Percentiles rank a stretch among this genome's conserved stretches.
Evolutionary conservation across 495 filamentous ascomycete species (phyloP).

Genomic region (Penicillium pancosmium): DNA sequence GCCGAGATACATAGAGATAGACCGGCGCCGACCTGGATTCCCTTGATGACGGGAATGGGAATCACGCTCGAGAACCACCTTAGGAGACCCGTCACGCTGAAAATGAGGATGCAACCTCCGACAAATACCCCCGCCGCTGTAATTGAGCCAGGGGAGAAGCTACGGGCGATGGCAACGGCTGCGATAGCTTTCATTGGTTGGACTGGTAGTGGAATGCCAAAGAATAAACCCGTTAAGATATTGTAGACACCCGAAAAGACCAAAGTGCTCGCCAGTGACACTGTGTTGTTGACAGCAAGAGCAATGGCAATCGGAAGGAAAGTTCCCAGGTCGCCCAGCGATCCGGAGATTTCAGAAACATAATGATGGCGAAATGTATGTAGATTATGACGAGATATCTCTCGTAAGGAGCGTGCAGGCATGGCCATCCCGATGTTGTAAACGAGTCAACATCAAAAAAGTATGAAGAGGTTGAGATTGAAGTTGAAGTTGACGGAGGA

Average conservation of each 20-base stretch:
- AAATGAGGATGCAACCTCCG: conserved; percentile 66
- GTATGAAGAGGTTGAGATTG: not conserved
- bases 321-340: conserved; percentile 88
- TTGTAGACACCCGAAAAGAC: conserved; percentile 88
- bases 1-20: conserved; percentile 77
- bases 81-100: conserved; percentile 76
- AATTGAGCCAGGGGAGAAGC: conserved; percentile 66
- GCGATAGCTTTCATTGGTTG: conserved; percentile 94
- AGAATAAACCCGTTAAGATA: conserved; percentile 75
- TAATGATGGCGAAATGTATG: conserved; percentile 56
- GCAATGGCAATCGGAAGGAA: conserved; percentile 87
- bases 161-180: conserved; percentile 74
- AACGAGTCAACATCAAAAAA: not conserved
- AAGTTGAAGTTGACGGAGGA: not conserved
- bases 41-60: conserved; percentile 85
- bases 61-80: conserved; percentile 69
- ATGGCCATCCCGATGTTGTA: conserved; percentile 14
- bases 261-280: conserved; percentile 81
- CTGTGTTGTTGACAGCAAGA: conserved; percentile 70
- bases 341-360: conserved; percentile 82
- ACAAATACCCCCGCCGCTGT: conserved; percentile 81
- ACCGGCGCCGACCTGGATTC: conserved; percentile 91
- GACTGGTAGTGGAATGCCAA: conserved; percentile 84
- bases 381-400: conserved; percentile 38
- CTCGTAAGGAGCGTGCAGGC: conserved; percentile 33